phyloP scores from a whole-genome alignment of 139 green algal genomes.

The Chlorella sorokiniana region DNA sequence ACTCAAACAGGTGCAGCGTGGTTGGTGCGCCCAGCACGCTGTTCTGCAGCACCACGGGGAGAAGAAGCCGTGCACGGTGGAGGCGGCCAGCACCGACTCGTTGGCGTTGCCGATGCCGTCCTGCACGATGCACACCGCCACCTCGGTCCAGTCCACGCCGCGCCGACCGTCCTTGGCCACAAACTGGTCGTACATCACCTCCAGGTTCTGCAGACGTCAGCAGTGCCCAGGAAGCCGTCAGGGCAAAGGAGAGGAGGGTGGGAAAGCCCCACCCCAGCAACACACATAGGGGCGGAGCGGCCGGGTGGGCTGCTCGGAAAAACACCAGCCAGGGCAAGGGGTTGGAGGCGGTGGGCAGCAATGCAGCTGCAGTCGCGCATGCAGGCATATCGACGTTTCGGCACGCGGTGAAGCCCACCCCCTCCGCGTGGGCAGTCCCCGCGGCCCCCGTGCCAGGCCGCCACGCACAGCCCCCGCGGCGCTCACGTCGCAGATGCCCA shows the following conservation, averaged over 20 bases:
- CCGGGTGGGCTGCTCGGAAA: too few species aligned
- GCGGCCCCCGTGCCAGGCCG: not conserved
- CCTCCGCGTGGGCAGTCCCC: too few species aligned
- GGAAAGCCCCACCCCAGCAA: too few species aligned
- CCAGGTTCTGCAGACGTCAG: conserved; percentile 33
- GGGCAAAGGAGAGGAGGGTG: too few species aligned
- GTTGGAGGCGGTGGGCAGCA: too few species aligned
- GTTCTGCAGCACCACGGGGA: conserved; percentile 43
- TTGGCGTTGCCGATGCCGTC: conserved; percentile 39
- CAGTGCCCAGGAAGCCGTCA: not conserved
- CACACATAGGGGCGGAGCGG: too few species aligned
- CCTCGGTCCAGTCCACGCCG: conserved; percentile 53
- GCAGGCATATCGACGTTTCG: too few species aligned
- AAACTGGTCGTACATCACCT: conserved; percentile 50
- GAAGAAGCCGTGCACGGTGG: conserved; percentile 48
- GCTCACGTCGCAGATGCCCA: conserved; percentile 44
- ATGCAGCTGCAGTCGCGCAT: too few species aligned
- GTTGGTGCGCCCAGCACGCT: conserved; percentile 39
- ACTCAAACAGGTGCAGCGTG: conserved; percentile 52
- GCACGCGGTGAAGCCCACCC: too few species aligned
- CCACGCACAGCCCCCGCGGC: not conserved
- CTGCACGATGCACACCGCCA: conserved; percentile 49
- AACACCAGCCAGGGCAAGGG: too few species aligned
- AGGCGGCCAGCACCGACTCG: conserved; percentile 38
- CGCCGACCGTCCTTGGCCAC: conserved; percentile 34